Percentiles rank a stretch among this genome's conserved stretches.
Evolutionary conservation across 225 moss, liverwort and hornwort species (phyloP).

Genomic region (Sphagnum contortum): DNA sequence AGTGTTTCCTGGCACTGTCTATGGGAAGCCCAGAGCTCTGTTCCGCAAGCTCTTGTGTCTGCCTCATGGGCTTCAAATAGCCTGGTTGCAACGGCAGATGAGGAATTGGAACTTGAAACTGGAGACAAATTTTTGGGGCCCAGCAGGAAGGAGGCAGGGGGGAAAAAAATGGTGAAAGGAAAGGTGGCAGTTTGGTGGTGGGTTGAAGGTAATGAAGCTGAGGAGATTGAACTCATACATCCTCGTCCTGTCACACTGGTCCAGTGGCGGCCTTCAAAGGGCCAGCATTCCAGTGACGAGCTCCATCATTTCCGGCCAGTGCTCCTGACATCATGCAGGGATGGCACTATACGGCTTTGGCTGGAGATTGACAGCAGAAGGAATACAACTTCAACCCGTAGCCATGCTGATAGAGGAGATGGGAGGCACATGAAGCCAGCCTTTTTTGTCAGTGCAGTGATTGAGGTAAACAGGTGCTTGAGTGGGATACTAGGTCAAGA

Average conservation of each 20-base stretch:
- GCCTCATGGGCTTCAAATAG: conserved; percentile 76
- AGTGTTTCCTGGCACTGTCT: conserved; percentile 43
- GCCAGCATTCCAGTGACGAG: conserved; percentile 30
- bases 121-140: conserved; percentile 5
- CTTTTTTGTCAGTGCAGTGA: conserved; percentile 78
- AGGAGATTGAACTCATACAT: conserved; percentile 69
- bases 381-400: conserved; percentile 41
- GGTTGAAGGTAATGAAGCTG: conserved; percentile 61
- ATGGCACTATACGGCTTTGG: conserved; percentile 89
- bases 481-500: conserved; percentile 65
- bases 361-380: conserved; percentile 74
- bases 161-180: conserved; percentile 16
- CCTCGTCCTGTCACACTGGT: conserved; percentile 62
- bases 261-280: conserved; percentile 89
- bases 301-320: conserved; percentile 62
- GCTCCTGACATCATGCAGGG: conserved; percentile 71
- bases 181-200: conserved; percentile 82
- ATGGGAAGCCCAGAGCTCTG: conserved; percentile 61
- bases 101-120: conserved; percentile 10
- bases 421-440: conserved; percentile 55
- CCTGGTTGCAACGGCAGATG: conserved; percentile 69
- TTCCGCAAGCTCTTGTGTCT: conserved; percentile 63
- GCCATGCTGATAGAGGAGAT: conserved; percentile 9
- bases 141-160: conserved; percentile 10
- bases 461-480: conserved; percentile 71